Base-by-base conservation (phyloP, 306 rosid species). In the Medicago lupulina region DNA sequence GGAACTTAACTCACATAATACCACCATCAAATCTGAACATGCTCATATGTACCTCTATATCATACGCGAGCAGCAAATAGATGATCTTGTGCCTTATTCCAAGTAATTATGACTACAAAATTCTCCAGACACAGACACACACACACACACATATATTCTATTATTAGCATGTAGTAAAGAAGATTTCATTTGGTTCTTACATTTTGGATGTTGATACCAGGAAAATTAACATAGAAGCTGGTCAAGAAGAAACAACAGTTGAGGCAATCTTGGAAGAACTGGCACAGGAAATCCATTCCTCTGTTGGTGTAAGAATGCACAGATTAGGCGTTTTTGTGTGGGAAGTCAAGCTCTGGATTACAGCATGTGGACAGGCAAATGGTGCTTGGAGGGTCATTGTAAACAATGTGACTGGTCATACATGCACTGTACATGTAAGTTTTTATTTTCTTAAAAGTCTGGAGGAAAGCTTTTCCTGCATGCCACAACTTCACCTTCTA, bases 291-390 rank as follows among this genome's bases (percentile, higher is more conserved):
- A 90, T 92, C 73, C 97, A 95, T 75, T 84, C 91, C 23, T 87
- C 84, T 73, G 87, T 92, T 66, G 99, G 99, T 50, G 97, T 92
- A 43, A 92, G 96, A 87, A 95, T 95, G 99, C 97, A 95, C 75
- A 90, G 90, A 83, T 89, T 95, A 82, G 97, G 97, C 18, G 97
- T 95, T 60, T 87, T 88, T 80, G 96, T 86, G 70, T 95, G 97
- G 99, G 99, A 95, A 92, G 92, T 92, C 83, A 95, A 95, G 87
- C 90, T 95, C 71, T 92, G 96, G 97, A 80, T 95, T 61, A 76
- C 89, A 73, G 88, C 93, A 41, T 75, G 84, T 82, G 96, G 96
- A 61, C 90, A 72, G 79, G 97, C 88, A 40, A 89, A 92, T 82
- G 93, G 92, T 81, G 88, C 96, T 76, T 95, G 99, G 99, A 91